Evolutionary conservation across 2,329 filamentous ascomycete species (phyloP).

Genomic region (Ophiostoma montium): DNA sequence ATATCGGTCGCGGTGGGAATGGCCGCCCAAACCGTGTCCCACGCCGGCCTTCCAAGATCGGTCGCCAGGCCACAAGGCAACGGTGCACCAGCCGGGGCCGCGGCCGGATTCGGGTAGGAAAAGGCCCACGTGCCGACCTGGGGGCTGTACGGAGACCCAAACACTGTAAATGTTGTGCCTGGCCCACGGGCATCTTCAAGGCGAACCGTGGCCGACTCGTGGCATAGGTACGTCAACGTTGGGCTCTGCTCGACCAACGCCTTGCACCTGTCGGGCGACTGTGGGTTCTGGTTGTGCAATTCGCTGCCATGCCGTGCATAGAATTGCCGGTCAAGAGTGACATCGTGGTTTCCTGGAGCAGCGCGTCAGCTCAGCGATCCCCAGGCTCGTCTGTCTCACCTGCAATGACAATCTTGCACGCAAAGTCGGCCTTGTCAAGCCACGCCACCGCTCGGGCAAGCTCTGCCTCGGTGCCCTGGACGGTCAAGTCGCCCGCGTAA

Average conservation of each 20-base stretch:
- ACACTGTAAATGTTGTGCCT: slow-evolving; percentile 48
- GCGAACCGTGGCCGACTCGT: slow-evolving; percentile 38
- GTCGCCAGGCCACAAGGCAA: slow-evolving; percentile 32
- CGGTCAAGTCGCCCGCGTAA: slow-evolving; percentile 64
- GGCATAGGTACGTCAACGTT: slow-evolving; percentile 50
- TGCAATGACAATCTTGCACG: slow-evolving; percentile 56
- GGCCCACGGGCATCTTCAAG: slow-evolving; percentile 41
- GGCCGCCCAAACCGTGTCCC: slow-evolving; percentile 36
- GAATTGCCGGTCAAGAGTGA: slow-evolving; percentile 53
- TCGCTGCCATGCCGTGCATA: slow-evolving; percentile 36
- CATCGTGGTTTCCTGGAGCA: slow-evolving; percentile 57
- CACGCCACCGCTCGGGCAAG: slow-evolving; percentile 35
- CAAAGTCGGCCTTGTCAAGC: slow-evolving; percentile 53
- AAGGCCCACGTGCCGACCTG: slow-evolving; percentile 50
- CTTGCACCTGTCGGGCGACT: slow-evolving; percentile 39
- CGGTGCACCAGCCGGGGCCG: slow-evolving; percentile 34
- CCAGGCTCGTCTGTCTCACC: slow-evolving; percentile 27
- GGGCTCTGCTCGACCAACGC: slow-evolving; percentile 37
- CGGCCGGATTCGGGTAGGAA: slow-evolving; percentile 34
- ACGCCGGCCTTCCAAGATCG: slow-evolving; percentile 32
- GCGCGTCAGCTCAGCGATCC: background rate
- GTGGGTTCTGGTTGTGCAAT: slow-evolving; percentile 42
- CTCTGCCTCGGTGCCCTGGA: slow-evolving; percentile 49
- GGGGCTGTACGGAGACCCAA: slow-evolving; percentile 57
- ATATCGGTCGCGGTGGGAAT: slow-evolving; percentile 51